Conservation (phyloP, 768 basidiomycete species). For the Favolaschia claudopus region DNA sequence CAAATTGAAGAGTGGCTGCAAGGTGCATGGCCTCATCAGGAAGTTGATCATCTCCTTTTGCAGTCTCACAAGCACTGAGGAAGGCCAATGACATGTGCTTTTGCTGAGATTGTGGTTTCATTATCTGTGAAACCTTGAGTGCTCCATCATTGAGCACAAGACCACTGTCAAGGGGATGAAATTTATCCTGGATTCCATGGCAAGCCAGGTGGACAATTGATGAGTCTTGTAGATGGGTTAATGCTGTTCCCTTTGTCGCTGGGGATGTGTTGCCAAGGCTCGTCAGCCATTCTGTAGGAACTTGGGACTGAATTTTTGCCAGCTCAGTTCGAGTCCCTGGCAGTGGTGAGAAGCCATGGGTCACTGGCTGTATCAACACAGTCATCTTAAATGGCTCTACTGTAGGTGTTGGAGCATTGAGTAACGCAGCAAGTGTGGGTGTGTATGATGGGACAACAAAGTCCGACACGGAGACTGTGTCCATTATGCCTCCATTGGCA, state of each 20-base stretch:
- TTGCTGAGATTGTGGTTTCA: constrained; percentile 9
- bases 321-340: constrained; percentile 6
- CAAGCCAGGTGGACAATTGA: constrained; percentile 41
- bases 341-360: background rate
- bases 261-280: too few species aligned
- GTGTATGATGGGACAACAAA: constrained; percentile 26
- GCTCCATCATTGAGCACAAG: constrained; percentile 26
- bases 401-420: background rate
- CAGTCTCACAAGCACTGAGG: constrained; percentile 38
- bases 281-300: background rate
- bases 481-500: too few species aligned
- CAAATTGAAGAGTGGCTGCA: constrained; percentile 32
- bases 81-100: constrained; percentile 30
- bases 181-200: constrained; percentile 33
- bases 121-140: constrained; percentile 30
- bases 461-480: constrained; percentile 5
- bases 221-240: constrained; percentile 4
- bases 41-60: constrained; percentile 24
- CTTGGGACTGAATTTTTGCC: background rate
- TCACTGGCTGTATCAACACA: constrained; percentile 1
- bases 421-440: constrained; percentile 19
- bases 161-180: constrained; percentile 33
- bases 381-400: constrained; percentile 4
- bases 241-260: background rate
- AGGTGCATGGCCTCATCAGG: constrained; percentile 36